Conservation (phyloP, 2,329 filamentous ascomycete genomes). For the Fusarium bactridioides region DNA sequence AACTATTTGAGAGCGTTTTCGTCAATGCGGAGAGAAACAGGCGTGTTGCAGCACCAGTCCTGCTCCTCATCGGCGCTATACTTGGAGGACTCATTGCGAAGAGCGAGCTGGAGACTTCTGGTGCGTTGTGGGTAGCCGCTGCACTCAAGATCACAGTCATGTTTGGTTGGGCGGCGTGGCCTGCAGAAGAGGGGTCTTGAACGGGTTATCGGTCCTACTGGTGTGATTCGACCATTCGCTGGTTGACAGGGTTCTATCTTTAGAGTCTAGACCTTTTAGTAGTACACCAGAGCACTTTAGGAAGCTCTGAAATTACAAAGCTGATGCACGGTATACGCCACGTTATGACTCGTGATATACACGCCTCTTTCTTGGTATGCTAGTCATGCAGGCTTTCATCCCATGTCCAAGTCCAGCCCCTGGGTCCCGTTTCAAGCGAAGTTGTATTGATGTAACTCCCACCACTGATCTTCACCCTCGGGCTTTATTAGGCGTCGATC, state of each 20-base stretch:
- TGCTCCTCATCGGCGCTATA: slow-evolving; percentile 60
- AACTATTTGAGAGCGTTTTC: slow-evolving; percentile 50
- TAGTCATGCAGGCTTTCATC: not conserved
- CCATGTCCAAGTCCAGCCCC: not conserved
- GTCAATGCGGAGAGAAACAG: slow-evolving; percentile 61
- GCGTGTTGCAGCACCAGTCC: slow-evolving; percentile 56
- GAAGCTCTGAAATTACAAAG: not conserved
- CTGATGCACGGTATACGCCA: not conserved
- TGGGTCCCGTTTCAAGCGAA: not conserved
- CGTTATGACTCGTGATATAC: not conserved
- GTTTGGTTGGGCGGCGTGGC: slow-evolving; percentile 69
- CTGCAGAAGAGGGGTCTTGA: slow-evolving; percentile 48
- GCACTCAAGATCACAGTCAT: slow-evolving; percentile 64
- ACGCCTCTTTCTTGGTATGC: not conserved
- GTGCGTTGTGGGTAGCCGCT: slow-evolving; percentile 67
- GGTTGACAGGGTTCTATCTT: not conserved
- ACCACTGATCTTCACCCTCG: not conserved
- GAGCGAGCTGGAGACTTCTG: slow-evolving; percentile 57
- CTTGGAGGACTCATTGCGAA: slow-evolving; percentile 59
- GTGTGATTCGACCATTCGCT: not conserved
- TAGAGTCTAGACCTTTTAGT: not conserved
- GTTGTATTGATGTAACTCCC: not conserved
- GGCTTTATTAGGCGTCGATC: not conserved
- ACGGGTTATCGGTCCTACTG: not conserved
- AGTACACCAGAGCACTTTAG: not conserved